Evolutionary conservation across 352 stramenopile genomes (phyloP).

Genomic region (Phytopythium boreale): DNA sequence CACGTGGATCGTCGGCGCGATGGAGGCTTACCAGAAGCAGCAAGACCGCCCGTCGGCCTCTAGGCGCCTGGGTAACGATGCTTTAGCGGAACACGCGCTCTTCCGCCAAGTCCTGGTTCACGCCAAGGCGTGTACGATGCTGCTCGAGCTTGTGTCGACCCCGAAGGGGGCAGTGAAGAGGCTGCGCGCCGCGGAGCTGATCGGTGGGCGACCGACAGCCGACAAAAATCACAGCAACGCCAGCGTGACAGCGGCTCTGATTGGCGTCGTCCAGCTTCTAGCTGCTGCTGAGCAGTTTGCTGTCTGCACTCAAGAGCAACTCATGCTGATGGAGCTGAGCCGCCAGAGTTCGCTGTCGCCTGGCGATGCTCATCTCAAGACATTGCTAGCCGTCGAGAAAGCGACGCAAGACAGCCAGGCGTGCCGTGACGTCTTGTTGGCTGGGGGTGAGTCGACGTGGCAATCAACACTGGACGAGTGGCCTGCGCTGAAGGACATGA

Average conservation of each 20-base stretch:
- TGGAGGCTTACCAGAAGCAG: background rate
- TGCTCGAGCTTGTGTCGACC: conserved; percentile 44
- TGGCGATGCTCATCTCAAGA: background rate
- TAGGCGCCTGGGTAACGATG: too few relatives aligned
- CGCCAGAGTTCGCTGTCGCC: background rate
- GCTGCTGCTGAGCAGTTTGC: background rate
- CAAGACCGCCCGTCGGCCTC: background rate
- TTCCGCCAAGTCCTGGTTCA: conserved; percentile 20
- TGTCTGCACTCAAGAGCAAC: background rate
- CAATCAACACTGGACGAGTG: background rate
- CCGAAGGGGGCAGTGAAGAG: conserved; percentile 57
- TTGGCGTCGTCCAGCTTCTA: background rate
- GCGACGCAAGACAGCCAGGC: background rate
- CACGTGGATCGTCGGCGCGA: conserved; percentile 37
- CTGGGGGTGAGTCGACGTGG: background rate
- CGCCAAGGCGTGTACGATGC: conserved; percentile 16
- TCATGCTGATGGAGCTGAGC: background rate
- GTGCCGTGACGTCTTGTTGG: background rate
- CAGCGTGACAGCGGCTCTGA: background rate
- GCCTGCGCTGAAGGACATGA: background rate
- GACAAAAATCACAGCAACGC: background rate
- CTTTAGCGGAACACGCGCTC: conserved; percentile 10
- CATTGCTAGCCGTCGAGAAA: background rate
- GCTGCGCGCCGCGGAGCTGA: conserved; percentile 23
- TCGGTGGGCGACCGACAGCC: background rate